Evolutionary conservation across 768 basidiomycete species (phyloP).

Genomic region (Clavaria fumosa): DNA sequence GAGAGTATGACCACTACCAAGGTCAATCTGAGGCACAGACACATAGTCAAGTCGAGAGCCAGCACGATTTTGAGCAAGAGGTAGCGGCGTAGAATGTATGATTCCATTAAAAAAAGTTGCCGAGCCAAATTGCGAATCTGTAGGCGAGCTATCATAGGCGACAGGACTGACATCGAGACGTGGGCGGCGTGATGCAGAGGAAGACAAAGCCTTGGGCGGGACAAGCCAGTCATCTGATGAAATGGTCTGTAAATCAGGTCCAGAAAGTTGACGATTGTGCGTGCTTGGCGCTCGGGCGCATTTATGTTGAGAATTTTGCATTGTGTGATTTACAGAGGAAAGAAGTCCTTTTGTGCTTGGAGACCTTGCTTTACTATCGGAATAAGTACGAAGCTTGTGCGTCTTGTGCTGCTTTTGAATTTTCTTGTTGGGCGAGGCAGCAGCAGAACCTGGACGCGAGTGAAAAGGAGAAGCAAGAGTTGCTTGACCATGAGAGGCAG

Average conservation of each 20-base stretch:
- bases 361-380: not conserved
- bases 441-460: constrained; percentile 28
- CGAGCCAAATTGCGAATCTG: too few relatives aligned
- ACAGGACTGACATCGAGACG: too few relatives aligned
- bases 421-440: constrained; percentile 18
- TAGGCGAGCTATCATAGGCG: too few relatives aligned
- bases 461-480: constrained; percentile 30
- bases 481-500: too few relatives aligned
- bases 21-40: too few relatives aligned
- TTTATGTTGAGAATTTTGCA: not conserved
- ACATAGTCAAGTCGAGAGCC: too few relatives aligned
- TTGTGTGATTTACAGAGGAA: not conserved
- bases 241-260: constrained; percentile 2
- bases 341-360: not conserved
- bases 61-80: too few relatives aligned
- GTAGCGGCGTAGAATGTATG: too few relatives aligned
- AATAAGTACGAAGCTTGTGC: constrained; percentile 1
- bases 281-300: not conserved
- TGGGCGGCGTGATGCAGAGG: too few relatives aligned
- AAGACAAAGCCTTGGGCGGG: constrained; percentile 5
- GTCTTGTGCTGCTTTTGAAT: not conserved
- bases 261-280: constrained; percentile 5
- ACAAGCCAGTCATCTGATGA: constrained; percentile 5
- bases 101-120: too few relatives aligned
- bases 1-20: too few relatives aligned